phyloP scores from a whole-genome alignment of 495 filamentous ascomycete species.

The Pyrenula massariospora region DNA sequence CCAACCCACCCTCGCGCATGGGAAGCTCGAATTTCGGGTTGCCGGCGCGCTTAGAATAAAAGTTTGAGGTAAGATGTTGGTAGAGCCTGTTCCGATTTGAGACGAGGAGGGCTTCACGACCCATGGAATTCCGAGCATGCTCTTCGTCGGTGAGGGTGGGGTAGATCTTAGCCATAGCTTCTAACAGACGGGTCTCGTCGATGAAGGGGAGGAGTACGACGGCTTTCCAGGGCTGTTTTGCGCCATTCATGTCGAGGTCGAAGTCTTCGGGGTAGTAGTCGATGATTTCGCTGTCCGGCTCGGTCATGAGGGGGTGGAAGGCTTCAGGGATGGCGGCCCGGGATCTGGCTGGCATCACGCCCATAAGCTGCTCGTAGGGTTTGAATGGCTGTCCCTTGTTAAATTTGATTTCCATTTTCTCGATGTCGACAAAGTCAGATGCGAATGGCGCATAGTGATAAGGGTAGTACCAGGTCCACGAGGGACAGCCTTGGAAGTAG shows the following conservation, averaged over 20 bases:
- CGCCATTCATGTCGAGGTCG: slow-evolving; percentile 85
- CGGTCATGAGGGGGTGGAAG: slow-evolving; percentile 81
- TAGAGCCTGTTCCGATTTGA: slow-evolving; percentile 74
- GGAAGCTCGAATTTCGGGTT: slow-evolving; percentile 45
- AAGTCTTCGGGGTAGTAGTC: slow-evolving; percentile 98
- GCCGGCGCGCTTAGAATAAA: slow-evolving; percentile 83
- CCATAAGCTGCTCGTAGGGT: slow-evolving; percentile 98
- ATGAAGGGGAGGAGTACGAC: slow-evolving; percentile 92
- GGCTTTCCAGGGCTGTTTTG: slow-evolving; percentile 98
- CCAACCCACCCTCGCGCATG: slow-evolving; percentile 59
- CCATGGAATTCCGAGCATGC: slow-evolving; percentile 62
- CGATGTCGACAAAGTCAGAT: slow-evolving; percentile 81
- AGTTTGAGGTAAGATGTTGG: slow-evolving; percentile 63
- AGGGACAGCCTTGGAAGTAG: slow-evolving; percentile 96
- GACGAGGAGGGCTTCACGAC: slow-evolving; percentile 71
- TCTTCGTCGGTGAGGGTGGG: slow-evolving; percentile 71
- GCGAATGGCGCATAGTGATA: slow-evolving; percentile 98
- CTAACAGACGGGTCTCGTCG: slow-evolving; percentile 75
- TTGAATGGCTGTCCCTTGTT: slow-evolving; percentile 77
- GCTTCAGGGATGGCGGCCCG: slow-evolving; percentile 79
- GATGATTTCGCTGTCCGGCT: slow-evolving; percentile 77
- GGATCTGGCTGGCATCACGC: slow-evolving; percentile 84
- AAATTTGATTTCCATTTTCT: slow-evolving; percentile 67
- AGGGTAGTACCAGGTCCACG: slow-evolving; percentile 98
- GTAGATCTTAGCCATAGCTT: slow-evolving; percentile 74